Evolutionary conservation across 2,329 filamentous ascomycete genomes (phyloP), one percentile per base, ranked within the genome.

Genomic region (Colletotrichum musae): DNA sequence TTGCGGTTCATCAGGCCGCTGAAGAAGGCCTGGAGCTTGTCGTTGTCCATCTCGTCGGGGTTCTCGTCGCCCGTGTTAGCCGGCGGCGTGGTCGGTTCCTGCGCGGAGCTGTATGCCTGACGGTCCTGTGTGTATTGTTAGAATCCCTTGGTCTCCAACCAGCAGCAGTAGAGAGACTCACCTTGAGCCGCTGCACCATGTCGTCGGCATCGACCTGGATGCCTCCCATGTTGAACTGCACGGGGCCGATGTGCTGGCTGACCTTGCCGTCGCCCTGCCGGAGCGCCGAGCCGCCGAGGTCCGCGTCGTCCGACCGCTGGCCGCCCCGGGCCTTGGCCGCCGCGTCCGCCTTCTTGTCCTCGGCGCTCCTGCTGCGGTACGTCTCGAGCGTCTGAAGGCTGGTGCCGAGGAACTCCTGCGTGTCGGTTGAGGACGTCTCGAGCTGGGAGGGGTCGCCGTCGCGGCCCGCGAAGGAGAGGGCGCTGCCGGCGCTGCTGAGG

Each of bases 191-290:
- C 79, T 94, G 92, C 67, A 97, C 83, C 92, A 97, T 96, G 76
- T 97, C 94, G 77, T 97, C 95, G 9, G 94, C 94, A 80, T 98
- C 94, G 36, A 97, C 93, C 78, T 97, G 94, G 72, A 99, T 98
- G 61, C 96, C 96, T 50, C 96, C 96, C 88, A 99, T 96, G 79
- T 99, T 99, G 83, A 98, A 98, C 77, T 97, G 94, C 72, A 98
- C 94, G 0, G 95, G 94, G 0, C 95, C 95, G 75, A 97, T 97
- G 75, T 97, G 94, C 76, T 95, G 93, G 74, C 91, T 91, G 63
- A 88, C 84, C 71, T 81, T 84, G 71, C 80, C 80, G n/a, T 78
- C 73, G 51, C 80, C 80, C 6, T 74, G 56, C n/a, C 74, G 74
- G 24, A 75, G 73, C 2, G 75, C 71, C 3, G 72, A 36, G 32